Evolutionary conservation across 345 rosid genomes (phyloP).

Genomic region (sweet orange (Citrus sinensis)): DNA sequence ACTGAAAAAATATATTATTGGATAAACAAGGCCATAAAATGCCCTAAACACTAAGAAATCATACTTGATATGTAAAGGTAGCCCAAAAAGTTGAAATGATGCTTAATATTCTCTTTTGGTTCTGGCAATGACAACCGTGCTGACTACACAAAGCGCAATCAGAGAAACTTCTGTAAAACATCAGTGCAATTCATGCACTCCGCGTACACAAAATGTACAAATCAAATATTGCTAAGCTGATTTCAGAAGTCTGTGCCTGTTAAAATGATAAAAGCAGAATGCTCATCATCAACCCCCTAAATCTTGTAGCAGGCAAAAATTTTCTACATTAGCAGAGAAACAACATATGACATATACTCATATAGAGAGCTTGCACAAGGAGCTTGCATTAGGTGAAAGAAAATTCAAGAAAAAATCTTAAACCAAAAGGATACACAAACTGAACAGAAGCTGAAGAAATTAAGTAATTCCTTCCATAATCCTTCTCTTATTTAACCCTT

Average conservation of each 20-base stretch:
- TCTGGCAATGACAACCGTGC: not conserved
- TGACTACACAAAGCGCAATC: not conserved
- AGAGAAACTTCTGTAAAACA: not conserved
- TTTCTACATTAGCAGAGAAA: not conserved
- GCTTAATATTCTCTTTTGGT: not conserved
- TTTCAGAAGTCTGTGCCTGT: not conserved
- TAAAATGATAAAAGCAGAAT: not conserved
- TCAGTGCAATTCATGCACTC: not conserved
- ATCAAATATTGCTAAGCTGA: not conserved
- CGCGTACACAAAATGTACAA: not conserved
- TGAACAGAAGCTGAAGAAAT: not conserved
- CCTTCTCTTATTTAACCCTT: not conserved
- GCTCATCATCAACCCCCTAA: not conserved
- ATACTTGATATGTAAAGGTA: not conserved
- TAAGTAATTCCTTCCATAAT: not conserved
- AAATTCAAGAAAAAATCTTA: not conserved
- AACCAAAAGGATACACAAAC: not conserved
- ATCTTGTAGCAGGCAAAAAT: not conserved
- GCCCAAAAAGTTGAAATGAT: not conserved
- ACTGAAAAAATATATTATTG: not conserved
- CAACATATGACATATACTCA: too few species aligned
- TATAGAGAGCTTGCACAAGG: not conserved
- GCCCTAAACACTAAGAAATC: not conserved
- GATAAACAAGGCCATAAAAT: not conserved
- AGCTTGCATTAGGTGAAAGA: not conserved